A percentile compares a stretch with the other conserved stretches of the same genome.
Evolutionary conservation across 768 basidiomycete genomes (phyloP).

Genomic region (Cyathus striatus): DNA sequence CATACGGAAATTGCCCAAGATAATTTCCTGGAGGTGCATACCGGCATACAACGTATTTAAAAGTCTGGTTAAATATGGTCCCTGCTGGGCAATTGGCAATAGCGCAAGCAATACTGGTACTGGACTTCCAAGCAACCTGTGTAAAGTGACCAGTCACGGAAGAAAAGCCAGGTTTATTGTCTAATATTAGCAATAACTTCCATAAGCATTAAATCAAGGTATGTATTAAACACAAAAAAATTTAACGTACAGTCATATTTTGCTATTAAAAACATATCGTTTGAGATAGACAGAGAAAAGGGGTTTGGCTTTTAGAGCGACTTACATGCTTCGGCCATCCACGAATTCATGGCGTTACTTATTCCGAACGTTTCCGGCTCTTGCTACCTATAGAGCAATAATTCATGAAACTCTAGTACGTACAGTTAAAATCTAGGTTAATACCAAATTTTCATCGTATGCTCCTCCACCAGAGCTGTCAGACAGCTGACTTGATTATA

Average conservation of each 20-base stretch:
- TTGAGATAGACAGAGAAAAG: too few relatives aligned
- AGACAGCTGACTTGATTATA: background rate
- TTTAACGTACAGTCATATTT: slow-evolving; percentile 15
- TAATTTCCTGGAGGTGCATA: too few relatives aligned
- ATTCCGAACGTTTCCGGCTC: slow-evolving; percentile 12
- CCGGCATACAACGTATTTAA: too few relatives aligned
- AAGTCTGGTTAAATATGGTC: slow-evolving; percentile 16
- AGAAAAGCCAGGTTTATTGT: slow-evolving; percentile 20
- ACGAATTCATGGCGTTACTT: slow-evolving; percentile 11
- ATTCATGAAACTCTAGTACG: background rate
- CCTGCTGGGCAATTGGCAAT: slow-evolving; percentile 27
- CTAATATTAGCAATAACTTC: slow-evolving; percentile 10
- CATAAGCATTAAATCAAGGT: background rate
- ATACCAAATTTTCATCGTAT: slow-evolving; percentile 24
- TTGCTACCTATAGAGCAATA: slow-evolving; percentile 10
- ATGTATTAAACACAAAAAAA: too few relatives aligned
- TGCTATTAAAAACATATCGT: slow-evolving; percentile 8
- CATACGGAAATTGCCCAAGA: too few relatives aligned
- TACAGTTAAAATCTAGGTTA: background rate
- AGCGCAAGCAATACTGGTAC: slow-evolving; percentile 44
- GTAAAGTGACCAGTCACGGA: slow-evolving; percentile 23
- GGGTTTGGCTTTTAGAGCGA: background rate
- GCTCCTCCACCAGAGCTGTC: slow-evolving; percentile 8
- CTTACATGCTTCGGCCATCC: slow-evolving; percentile 24
- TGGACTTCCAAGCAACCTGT: slow-evolving; percentile 50